Evolutionary conservation across 768 basidiomycete species (phyloP).

Genomic region (Calocybe indica): DNA sequence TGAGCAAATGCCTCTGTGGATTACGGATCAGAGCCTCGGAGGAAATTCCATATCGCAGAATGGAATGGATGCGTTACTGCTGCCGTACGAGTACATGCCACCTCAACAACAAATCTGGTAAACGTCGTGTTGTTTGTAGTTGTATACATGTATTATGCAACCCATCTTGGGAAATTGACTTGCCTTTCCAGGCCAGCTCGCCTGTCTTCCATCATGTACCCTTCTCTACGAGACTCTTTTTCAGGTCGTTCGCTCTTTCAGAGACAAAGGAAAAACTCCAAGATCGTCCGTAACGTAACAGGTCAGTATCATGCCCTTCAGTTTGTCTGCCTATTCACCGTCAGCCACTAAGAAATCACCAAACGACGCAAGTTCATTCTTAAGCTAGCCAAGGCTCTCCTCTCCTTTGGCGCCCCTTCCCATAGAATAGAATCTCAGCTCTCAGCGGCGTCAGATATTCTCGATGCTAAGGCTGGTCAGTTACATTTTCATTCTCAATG

Average conservation of each 20-base stretch:
- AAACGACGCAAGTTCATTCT: constrained; percentile 70
- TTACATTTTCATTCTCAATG: neutral
- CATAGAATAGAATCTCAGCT: constrained; percentile 91
- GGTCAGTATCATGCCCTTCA: constrained; percentile 9
- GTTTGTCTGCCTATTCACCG: too few relatives aligned
- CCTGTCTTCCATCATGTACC: neutral
- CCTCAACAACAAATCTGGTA: constrained; percentile 74
- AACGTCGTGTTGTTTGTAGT: constrained; percentile 10
- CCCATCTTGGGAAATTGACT: neutral
- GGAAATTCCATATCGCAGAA: constrained; percentile 71
- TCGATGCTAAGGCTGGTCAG: constrained; percentile 66
- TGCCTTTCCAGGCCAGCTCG: neutral
- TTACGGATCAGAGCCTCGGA: constrained; percentile 78
- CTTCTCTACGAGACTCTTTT: neutral
- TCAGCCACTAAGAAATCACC: constrained; percentile 28
- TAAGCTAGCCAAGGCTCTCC: constrained; percentile 79
- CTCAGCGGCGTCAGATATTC: constrained; percentile 67
- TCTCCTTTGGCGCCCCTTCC: constrained; percentile 92
- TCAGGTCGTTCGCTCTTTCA: neutral
- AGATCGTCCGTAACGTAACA: neutral
- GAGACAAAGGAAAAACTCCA: neutral
- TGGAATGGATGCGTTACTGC: constrained; percentile 81
- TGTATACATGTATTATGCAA: constrained; percentile 5
- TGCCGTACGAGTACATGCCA: constrained; percentile 70
- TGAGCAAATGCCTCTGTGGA: constrained; percentile 81